phyloP scores from a whole-genome alignment of 2,329 filamentous ascomycete genomes.

The Capronia americana region DNA sequence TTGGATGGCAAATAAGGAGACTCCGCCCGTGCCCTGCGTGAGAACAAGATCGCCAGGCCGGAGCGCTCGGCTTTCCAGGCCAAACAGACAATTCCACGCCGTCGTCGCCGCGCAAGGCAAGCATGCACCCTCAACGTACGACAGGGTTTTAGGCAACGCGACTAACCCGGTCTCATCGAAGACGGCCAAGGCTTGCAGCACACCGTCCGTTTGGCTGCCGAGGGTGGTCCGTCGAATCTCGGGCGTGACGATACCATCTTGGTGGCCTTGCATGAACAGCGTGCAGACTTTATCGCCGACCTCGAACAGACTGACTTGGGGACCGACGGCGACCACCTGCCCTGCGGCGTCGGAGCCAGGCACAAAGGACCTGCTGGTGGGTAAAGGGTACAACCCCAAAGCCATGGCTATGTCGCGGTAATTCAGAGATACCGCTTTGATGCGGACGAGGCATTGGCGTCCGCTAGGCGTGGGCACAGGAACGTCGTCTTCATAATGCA shows the following conservation, averaged over 20 bases:
- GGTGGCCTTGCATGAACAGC: background rate
- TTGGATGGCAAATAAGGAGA: slow-evolving; percentile 54
- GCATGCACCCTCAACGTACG: slow-evolving; percentile 61
- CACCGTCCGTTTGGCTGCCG: slow-evolving; percentile 65
- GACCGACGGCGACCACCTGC: background rate
- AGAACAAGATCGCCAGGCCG: slow-evolving; percentile 63
- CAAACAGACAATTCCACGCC: slow-evolving; percentile 70
- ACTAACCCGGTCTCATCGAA: slow-evolving; percentile 74
- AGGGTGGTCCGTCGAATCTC: background rate
- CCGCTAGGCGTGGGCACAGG: background rate
- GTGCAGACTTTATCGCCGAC: slow-evolving; percentile 5
- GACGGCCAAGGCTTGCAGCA: slow-evolving; percentile 69
- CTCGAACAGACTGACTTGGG: background rate
- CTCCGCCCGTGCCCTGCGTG: slow-evolving; percentile 43
- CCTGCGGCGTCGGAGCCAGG: slow-evolving; percentile 8
- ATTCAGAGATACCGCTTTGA: slow-evolving; percentile 51
- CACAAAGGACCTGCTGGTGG: slow-evolving; percentile 24
- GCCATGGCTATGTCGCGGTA: slow-evolving; percentile 59
- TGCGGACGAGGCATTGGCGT: background rate
- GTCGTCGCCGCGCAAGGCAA: slow-evolving; percentile 67
- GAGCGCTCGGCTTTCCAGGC: slow-evolving; percentile 55
- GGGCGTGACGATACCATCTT: background rate
- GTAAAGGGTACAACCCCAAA: slow-evolving; percentile 59
- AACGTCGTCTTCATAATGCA: background rate
- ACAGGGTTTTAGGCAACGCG: slow-evolving; percentile 63